These are phyloP conservation scores for Pseudocercospora fuligena DNA, from an alignment of 2,329 filamentous ascomycete genomes.

Conservation along the genomic window DNA sequence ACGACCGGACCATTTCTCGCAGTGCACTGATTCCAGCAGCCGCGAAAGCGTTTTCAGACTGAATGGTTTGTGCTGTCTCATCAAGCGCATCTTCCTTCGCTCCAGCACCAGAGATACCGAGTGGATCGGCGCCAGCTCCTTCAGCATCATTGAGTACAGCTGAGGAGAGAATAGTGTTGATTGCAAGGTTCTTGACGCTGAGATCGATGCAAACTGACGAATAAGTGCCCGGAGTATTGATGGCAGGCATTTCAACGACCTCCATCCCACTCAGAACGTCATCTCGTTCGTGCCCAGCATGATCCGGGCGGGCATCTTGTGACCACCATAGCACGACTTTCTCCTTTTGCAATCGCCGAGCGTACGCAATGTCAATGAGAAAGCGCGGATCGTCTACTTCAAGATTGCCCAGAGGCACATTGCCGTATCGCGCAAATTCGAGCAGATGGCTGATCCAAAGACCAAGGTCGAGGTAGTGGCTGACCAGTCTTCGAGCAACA, in stretches of 20 bases:
- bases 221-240: conserved; percentile 93
- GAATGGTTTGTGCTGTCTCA: conserved; percentile 71
- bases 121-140: conserved; percentile 71
- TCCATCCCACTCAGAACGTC: conserved; percentile 84
- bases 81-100: conserved; percentile 63
- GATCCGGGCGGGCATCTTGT: conserved; percentile 80
- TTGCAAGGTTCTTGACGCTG: conserved; percentile 89
- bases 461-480: conserved; percentile 89
- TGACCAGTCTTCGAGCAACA: conserved; percentile 81
- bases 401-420: conserved; percentile 92
- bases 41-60: conserved; percentile 90
- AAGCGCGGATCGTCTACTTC: conserved; percentile 93
- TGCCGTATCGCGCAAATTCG: conserved; percentile 86
- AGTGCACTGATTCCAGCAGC: conserved; percentile 87
- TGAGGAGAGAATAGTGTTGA: conserved; percentile 96
- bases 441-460: conserved; percentile 90
- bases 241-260: conserved; percentile 81
- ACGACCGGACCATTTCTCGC: conserved; percentile 96
- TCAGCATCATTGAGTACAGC: conserved; percentile 97
- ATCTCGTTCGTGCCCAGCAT: conserved; percentile 93
- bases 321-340: conserved; percentile 99
- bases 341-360: conserved; percentile 83
- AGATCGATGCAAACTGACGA: conserved; percentile 96
- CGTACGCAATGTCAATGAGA: conserved; percentile 94
- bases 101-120: conserved; percentile 80